phyloP scores from a whole-genome alignment of 2,329 filamentous ascomycete genomes.

The Diaporthe nobilis region DNA sequence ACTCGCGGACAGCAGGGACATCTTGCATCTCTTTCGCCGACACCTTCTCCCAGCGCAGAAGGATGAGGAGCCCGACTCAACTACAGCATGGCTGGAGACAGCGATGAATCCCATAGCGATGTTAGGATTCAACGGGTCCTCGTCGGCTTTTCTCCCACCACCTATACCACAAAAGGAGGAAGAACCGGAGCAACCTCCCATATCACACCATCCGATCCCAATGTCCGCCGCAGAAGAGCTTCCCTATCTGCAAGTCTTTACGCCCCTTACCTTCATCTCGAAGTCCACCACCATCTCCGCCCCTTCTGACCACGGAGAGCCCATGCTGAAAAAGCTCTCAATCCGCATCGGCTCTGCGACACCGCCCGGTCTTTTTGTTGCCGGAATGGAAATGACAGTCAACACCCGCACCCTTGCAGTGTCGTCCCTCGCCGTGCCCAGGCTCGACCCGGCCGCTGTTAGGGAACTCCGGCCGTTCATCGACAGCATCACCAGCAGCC shows the following conservation, averaged over 20 bases:
- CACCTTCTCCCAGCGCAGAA: conserved; percentile 57
- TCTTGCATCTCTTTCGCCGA: conserved; percentile 58
- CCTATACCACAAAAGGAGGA: conserved; percentile 45
- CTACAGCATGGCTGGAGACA: conserved; percentile 61
- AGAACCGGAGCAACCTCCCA: conserved; percentile 56
- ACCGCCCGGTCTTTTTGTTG: conserved; percentile 69
- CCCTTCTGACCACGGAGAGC: conserved; percentile 45
- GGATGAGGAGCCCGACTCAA: conserved; percentile 48
- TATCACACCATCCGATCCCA: conserved; percentile 75
- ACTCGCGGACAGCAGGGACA: conserved; percentile 46
- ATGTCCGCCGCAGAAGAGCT: conserved; percentile 76
- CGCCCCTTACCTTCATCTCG: conserved; percentile 74
- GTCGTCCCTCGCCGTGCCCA: conserved; percentile 64
- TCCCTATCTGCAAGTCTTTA: conserved; percentile 80
- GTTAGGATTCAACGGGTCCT: conserved; percentile 60
- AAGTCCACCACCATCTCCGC: conserved; percentile 62
- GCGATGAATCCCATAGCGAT: conserved; percentile 67
- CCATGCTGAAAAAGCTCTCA: conserved; percentile 66
- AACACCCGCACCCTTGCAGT: conserved; percentile 67
- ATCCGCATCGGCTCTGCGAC: conserved; percentile 65
- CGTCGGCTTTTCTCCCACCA: conserved; percentile 15
- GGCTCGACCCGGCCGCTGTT: conserved; percentile 70
- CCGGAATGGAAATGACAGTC: conserved; percentile 71
- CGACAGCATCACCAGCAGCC: conserved; percentile 53
- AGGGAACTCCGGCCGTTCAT: conserved; percentile 71